These are phyloP conservation scores for Fereydounia khargensis DNA, from an alignment of 1,284 basidiomycete genomes.

Conservation along the genomic window DNA sequence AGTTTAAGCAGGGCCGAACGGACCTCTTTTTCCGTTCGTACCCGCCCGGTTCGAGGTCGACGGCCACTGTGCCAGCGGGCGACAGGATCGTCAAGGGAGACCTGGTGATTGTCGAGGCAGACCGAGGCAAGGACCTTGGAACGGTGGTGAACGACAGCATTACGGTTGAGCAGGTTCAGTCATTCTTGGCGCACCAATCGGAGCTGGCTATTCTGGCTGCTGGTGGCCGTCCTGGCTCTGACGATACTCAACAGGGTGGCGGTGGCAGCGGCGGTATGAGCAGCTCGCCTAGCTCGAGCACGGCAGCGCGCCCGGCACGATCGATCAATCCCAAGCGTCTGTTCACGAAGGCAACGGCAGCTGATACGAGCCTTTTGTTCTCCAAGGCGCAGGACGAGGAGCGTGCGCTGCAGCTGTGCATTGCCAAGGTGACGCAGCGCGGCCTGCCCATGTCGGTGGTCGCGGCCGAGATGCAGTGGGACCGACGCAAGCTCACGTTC, in stretches of 20 bases:
- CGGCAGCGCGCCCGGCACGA: constrained; percentile 27
- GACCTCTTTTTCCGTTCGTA: constrained; percentile 78
- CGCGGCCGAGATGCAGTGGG: constrained; percentile 91
- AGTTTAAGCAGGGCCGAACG: constrained; percentile 94
- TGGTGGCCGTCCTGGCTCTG: neutral
- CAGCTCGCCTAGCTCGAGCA: constrained; percentile 9
- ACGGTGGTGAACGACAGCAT: constrained; percentile 64
- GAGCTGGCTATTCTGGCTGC: constrained; percentile 27
- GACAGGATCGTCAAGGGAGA: constrained; percentile 65
- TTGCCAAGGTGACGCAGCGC: constrained; percentile 72
- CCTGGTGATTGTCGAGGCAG: constrained; percentile 93
- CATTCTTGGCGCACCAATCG: constrained; percentile 44
- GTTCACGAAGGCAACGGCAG: constrained; percentile 80
- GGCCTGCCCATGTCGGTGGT: constrained; percentile 94
- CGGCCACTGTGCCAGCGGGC: constrained; percentile 4
- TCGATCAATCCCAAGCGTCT: constrained; percentile 80
- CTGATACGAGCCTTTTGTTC: constrained; percentile 64
- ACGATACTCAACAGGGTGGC: constrained; percentile 11
- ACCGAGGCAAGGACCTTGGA: constrained; percentile 88
- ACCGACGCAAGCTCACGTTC: constrained; percentile 89
- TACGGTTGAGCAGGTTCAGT: constrained; percentile 82
- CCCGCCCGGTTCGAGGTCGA: constrained; percentile 14
- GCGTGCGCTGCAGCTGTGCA: constrained; percentile 85
- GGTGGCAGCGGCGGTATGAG: constrained; percentile 1
- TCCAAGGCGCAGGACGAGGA: constrained; percentile 74